Evolutionary conservation across 2,329 filamentous ascomycete genomes (phyloP), one percentile per base, ranked within the genome.

Genomic region (Pleurostoma richardsiae): DNA sequence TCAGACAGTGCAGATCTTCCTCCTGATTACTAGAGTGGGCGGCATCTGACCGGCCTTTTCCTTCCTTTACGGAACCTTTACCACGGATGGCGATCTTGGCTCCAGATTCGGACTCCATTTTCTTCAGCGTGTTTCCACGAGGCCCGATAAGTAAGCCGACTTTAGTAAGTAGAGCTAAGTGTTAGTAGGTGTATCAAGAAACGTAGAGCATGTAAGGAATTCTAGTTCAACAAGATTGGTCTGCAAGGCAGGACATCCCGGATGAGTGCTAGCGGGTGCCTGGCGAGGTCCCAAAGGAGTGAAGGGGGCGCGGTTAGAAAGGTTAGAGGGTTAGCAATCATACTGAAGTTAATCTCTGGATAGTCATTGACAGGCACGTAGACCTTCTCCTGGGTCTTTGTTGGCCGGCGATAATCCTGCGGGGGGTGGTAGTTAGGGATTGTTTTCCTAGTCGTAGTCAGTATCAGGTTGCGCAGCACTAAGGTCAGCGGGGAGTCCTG

Each of bases 261-360:
- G 46, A 47, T 49, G 48, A 50, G 52, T 45, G 51, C 55, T 54
- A 63, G 60, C 62, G 57, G 62, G 66, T 63, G 66, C 65, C 69
- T 68, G 67, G 67, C 67, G 70, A 67, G 62, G 67, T 69, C 70
- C 70, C 66, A 71, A 63, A 19, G 62, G 64, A 63, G 56, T 60
- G 59, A 54, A 46, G 60, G 56, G 56, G 61, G 64, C 58, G 73
- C 74, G 71, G 74, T 87, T 85, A 87, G 83, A 80, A 79, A 70
- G 76, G 83, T 88, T 86, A 85, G 83, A 90, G 90, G 90, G 90
- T 96, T 96, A 96, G 91, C 86, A 91, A 94, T 92, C 92, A 92
- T 96, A 99, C 94, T 99, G 90, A 99, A 99, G 86, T 99, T 99
- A 85, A 99, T 97, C 73, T 99, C 94, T 80, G 94, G 94, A 71